A percentile compares a stretch with the other conserved stretches of the same genome.
These are phyloP conservation scores for Falciphora oryzae DNA, from an alignment of 2,329 filamentous ascomycete genomes.

Conservation along the genomic window DNA sequence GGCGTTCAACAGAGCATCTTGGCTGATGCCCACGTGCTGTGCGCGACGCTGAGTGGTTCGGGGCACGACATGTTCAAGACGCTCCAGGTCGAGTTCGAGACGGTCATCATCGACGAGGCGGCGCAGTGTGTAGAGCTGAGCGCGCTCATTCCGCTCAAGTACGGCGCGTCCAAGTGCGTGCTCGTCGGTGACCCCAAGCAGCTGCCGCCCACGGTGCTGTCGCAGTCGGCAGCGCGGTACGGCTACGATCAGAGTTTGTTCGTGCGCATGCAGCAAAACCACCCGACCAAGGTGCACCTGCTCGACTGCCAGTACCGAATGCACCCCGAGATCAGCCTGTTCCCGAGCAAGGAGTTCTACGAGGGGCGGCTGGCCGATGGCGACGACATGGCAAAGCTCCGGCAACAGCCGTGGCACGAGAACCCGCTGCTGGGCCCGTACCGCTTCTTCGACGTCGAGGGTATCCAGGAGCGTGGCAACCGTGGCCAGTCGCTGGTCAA, in stretches of 20 bases:
- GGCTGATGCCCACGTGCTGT: conserved; percentile 85
- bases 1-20: conserved; percentile 87
- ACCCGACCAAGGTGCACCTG: conserved; percentile 81
- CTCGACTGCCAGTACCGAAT: conserved; percentile 99
- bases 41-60: conserved; percentile 88
- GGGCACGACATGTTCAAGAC: conserved; percentile 97
- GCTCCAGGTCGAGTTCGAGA: conserved; percentile 94
- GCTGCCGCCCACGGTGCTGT: conserved; percentile 90
- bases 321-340: conserved; percentile 93
- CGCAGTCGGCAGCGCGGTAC: conserved; percentile 83
- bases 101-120: conserved; percentile 95
- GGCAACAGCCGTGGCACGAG: conserved; percentile 78
- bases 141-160: conserved; percentile 93
- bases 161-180: conserved; percentile 93
- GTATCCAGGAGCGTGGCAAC: conserved; percentile 73
- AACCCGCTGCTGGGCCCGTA: conserved; percentile 82
- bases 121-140: conserved; percentile 97
- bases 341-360: conserved; percentile 90
- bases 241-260: conserved; percentile 98
- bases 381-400: conserved; percentile 69
- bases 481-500: conserved; percentile 90
- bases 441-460: conserved; percentile 93
- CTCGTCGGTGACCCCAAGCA: conserved; percentile 98
- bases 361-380: conserved; percentile 83
- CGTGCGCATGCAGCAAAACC: conserved; percentile 94